Base-by-base conservation (phyloP, 495 filamentous ascomycete genomes). In the Penicillium argentinense region DNA sequence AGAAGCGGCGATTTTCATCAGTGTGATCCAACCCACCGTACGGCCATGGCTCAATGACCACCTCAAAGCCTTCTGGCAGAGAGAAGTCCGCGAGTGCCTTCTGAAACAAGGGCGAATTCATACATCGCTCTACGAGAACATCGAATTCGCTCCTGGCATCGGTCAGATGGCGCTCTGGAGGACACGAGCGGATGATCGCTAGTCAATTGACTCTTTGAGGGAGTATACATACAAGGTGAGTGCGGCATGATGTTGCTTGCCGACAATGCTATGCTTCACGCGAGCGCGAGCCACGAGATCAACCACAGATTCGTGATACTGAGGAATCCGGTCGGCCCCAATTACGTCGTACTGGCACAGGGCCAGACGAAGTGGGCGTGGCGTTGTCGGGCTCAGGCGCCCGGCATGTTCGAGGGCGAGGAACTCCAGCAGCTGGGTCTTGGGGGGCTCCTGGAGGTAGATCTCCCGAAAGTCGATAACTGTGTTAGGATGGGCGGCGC, bases 11-110 rank as follows among this genome's bases (percentile, higher is more conserved):
- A 28, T 79, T 75, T 25, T 82, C 79, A 25, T 79, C 74, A 8
- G 66, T 68, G 16, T 66, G 51, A 43, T 85, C 82, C 26, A 77
- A 71, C 2, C 82, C 80, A 8, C 84, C 84, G 58, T 86, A 87
- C 4, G 82, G 83, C 82, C 83, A 87, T 14, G 82, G 84, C 68
- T 86, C 84, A 56, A 86, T 85, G 42, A 84, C 74, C 26, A 87
- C 68, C 44, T 75, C 72, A 39, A 85, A 82, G 29, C 80, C 77
- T 25, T 80, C 71, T 5, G 86, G 86, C 4, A 89, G 63, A 16
- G 74, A 64, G 47, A 88, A 79, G 30, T 84, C 78, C 4, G 75
- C 63, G 7, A 87, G 59, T 13, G 80, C 83, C 30, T 76, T 43
- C 59, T 85, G 68, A 58, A 85, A 88, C 32, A 85, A 55, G 0